phyloP scores from a whole-genome alignment of 345 rosid species.

The Geranium rotundifolium region DNA sequence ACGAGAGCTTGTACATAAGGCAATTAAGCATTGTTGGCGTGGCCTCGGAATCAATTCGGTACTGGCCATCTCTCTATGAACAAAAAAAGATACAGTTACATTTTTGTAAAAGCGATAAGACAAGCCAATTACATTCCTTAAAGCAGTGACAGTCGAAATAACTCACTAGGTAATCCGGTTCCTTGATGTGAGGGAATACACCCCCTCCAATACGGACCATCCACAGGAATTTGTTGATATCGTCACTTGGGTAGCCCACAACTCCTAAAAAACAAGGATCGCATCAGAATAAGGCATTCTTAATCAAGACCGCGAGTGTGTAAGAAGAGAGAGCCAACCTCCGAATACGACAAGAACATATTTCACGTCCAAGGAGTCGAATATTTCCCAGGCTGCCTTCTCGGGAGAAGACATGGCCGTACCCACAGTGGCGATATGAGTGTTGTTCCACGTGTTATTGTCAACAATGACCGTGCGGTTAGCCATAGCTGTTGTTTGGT shows the following conservation, averaged over 20 bases:
- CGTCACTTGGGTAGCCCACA: constrained; percentile 98
- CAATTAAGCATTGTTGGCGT: constrained; percentile 89
- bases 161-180: constrained; percentile 84
- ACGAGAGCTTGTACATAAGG: constrained; percentile 94
- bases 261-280: constrained; percentile 43
- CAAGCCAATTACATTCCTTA: too few relatives aligned
- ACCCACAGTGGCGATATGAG: constrained; percentile 98
- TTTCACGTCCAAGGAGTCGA: constrained; percentile 93
- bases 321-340: constrained; percentile 48
- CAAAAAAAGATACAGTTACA: constrained; percentile 1
- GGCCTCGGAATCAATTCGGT: constrained; percentile 89
- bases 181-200: constrained; percentile 93
- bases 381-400: constrained; percentile 97
- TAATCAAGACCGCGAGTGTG: background rate
- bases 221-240: constrained; percentile 96
- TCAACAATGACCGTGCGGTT: constrained; percentile 97
- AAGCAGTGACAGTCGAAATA: background rate
- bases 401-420: constrained; percentile 99
- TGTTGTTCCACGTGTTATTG: constrained; percentile 98
- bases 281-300: constrained; percentile 18
- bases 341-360: constrained; percentile 97
- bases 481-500: constrained; percentile 99
- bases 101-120: background rate
- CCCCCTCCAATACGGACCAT: constrained; percentile 99
- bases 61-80: constrained; percentile 84